phyloP scores from a whole-genome alignment of 2,329 filamentous ascomycete genomes.

The Septoria petroselini region DNA sequence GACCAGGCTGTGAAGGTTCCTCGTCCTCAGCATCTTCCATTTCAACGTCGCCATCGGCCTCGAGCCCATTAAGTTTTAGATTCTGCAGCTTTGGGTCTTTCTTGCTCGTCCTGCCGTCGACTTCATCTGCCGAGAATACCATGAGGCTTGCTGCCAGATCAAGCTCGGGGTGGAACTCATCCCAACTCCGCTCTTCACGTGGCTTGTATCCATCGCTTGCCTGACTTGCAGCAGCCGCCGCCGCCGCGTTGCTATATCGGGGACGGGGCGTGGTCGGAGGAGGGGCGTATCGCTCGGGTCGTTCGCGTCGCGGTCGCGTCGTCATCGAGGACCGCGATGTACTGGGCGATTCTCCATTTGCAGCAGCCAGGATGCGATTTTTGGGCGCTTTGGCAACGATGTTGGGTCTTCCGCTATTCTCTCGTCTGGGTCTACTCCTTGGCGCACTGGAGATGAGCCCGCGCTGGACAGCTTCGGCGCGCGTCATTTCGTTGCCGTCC shows the following conservation, averaged over 20 bases:
- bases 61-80: constrained; percentile 22
- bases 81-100: constrained; percentile 47
- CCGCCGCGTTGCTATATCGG: constrained; percentile 81
- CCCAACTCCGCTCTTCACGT: constrained; percentile 92
- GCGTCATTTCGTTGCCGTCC: constrained; percentile 59
- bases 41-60: constrained; percentile 31
- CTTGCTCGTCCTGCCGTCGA: constrained; percentile 63
- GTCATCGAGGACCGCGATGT: constrained; percentile 30
- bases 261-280: constrained; percentile 54
- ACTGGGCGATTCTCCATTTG: constrained; percentile 15
- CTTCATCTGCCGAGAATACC: constrained; percentile 76
- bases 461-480: constrained; percentile 42
- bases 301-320: constrained; percentile 34
- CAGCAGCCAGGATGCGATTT: constrained; percentile 1
- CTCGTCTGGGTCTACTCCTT: constrained; percentile 7
- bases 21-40: constrained; percentile 26
- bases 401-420: constrained; percentile 3
- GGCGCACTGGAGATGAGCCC: constrained; percentile 13
- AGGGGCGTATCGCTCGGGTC: constrained; percentile 35
- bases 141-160: constrained; percentile 81
- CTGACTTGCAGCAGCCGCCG: constrained; percentile 79
- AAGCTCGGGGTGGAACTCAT: constrained; percentile 93
- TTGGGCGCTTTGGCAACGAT: constrained; percentile 14
- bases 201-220: constrained; percentile 97
- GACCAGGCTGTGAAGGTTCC: constrained; percentile 1